Base-by-base conservation (phyloP, 257 asterid genomes). In the Jaltomata sinuosa region DNA sequence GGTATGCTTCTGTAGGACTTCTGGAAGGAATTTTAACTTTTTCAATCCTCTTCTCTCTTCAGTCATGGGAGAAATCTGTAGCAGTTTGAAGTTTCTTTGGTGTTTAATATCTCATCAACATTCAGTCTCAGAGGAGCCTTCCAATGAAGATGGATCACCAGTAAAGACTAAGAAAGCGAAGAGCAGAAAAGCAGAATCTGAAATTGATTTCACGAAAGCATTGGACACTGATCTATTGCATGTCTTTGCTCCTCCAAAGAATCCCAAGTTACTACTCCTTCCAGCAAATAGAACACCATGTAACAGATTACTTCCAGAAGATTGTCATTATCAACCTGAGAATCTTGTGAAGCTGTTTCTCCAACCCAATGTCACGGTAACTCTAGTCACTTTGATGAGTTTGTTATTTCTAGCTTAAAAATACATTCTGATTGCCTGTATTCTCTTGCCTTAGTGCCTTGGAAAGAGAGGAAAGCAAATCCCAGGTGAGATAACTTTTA, bases 271-370 rank as follows among this genome's bases (percentile, higher is more conserved):
- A 61, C 87, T 92, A 53, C 90, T 97, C 54, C 91, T 95, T 84
- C 96, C 97, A 80, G 87, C 94, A 84, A 94, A 88, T 81, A 91
- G 92, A 91, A 87, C 87, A 85, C 91, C 97, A 81, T 87, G 92
- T 90, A 90, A 88, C 84, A 93, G 93, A 31, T 93, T 86, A 87
- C 97, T 97, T 91, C 99, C 99, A 69, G 98, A 97, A 90, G 99
- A 97, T 89, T 93, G 98, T 85, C 99, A 97, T 85, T 97, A 94
- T 89, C 98, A 93, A 86, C 98, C 98, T 11, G 99, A 95, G 87
- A 89, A 94, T 94, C 99, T 97, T 83, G 97, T 95, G 89, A 95
- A 97, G 91, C 91, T 97, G 86, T 96, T 94, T 91, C 89, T 95
- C 90, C 87, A 90, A 74, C 98, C 99, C 50, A 85, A 92, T 89